phyloP scores from a whole-genome alignment of 2,329 filamentous ascomycete species.

The Stachybotrys echinatus region DNA sequence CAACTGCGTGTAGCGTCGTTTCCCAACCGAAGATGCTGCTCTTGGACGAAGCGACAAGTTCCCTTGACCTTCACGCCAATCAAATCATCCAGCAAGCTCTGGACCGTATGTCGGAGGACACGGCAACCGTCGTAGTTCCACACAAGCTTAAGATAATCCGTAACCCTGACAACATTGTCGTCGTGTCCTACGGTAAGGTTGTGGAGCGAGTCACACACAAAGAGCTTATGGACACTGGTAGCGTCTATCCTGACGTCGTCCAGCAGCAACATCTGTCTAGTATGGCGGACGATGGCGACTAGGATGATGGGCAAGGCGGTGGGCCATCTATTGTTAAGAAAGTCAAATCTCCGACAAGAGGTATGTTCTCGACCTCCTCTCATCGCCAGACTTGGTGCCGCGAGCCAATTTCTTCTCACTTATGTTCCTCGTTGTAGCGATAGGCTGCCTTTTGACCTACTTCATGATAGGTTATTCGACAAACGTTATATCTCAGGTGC shows the following conservation, averaged over 20 bases:
- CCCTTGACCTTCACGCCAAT: constrained; percentile 36
- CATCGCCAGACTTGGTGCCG: constrained; percentile 18
- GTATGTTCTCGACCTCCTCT: constrained; percentile 28
- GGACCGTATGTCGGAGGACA: constrained; percentile 42
- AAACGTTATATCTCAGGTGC: constrained; percentile 21
- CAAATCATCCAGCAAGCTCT: constrained; percentile 49
- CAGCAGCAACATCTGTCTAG: constrained; percentile 25
- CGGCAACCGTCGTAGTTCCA: constrained; percentile 61
- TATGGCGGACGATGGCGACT: not conserved
- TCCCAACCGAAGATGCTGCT: constrained; percentile 48
- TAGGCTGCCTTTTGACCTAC: not conserved
- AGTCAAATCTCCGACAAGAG: too few relatives aligned
- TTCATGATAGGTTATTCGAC: constrained; percentile 22
- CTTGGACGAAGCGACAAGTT: constrained; percentile 62
- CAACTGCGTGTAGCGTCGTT: constrained; percentile 45
- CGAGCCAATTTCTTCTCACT: constrained; percentile 43
- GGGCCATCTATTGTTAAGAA: not conserved
- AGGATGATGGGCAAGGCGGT: constrained; percentile 8
- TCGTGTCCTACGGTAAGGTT: constrained; percentile 51
- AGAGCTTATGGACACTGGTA: constrained; percentile 39
- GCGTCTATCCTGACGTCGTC: constrained; percentile 47
- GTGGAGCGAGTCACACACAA: constrained; percentile 51
- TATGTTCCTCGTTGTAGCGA: constrained; percentile 39
- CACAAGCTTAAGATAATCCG: constrained; percentile 52
- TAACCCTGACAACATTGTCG: constrained; percentile 59